A percentile compares a stretch with the other conserved stretches of the same genome.
Conservation (phyloP, 192 early-diverging fungal species). For the Globomyces pollinis-pini region DNA sequence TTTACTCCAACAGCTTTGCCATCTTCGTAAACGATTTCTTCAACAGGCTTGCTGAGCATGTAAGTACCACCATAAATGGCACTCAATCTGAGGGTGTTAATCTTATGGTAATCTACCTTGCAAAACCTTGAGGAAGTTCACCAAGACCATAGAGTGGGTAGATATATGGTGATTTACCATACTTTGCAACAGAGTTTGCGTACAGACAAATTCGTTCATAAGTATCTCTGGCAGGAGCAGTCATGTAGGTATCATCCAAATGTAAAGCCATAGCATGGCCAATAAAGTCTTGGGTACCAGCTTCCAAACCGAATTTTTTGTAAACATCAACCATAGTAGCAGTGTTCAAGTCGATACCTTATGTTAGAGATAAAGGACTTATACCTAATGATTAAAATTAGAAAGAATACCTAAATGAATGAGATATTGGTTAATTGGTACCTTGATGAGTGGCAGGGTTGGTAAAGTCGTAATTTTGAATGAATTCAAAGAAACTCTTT, state of each 20-base stretch:
- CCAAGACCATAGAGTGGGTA: conserved; percentile 98
- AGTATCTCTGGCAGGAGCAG: conserved; percentile 68
- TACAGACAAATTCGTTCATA: conserved; percentile 89
- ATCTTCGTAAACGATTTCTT: conserved; percentile 78
- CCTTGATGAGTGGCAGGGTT: conserved; percentile 76
- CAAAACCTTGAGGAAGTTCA: conserved; percentile 97
- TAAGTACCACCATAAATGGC: conserved; percentile 99
- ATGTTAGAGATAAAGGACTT: conserved; percentile 4
- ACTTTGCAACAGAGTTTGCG: conserved; percentile 81
- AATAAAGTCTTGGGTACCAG: conserved; percentile 94
- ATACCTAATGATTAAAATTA: not conserved
- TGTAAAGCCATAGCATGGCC: conserved; percentile 97
- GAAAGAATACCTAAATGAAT: not conserved
- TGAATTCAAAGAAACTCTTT: conserved; percentile 93
- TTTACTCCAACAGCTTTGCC: conserved; percentile 86
- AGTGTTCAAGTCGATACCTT: conserved; percentile 65
- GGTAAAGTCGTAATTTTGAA: conserved; percentile 81
- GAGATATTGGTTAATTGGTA: no score
- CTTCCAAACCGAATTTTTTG: conserved; percentile 82
- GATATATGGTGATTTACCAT: conserved; percentile 95
- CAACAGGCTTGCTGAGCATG: conserved; percentile 90
- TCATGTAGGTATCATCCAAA: conserved; percentile 73
- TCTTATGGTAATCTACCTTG: conserved; percentile 27
- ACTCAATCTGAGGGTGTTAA: conserved; percentile 54
- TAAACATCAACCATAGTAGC: conserved; percentile 80